Conservation (phyloP, 148 eudicot species). For the Spergularia marina region DNA sequence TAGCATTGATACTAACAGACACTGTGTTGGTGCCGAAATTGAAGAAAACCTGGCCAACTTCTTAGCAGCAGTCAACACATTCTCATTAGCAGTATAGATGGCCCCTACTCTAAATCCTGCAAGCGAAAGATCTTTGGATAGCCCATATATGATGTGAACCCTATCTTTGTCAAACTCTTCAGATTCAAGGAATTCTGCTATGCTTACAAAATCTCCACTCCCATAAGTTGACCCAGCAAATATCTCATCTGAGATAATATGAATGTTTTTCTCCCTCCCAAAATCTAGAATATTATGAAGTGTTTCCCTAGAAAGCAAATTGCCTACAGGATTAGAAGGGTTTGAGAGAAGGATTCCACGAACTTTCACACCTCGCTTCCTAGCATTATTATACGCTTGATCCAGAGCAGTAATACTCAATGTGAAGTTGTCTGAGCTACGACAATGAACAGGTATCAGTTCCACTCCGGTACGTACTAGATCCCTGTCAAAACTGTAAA, state of each 20-base stretch:
- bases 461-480: slow-evolving; percentile 78
- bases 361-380: slow-evolving; percentile 70
- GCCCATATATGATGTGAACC: slow-evolving; percentile 76
- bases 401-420: slow-evolving; percentile 65
- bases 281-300: slow-evolving; percentile 57
- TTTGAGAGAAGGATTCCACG: slow-evolving; percentile 68
- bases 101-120: slow-evolving; percentile 74
- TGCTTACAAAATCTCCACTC: slow-evolving; percentile 62
- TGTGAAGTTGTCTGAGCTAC: slow-evolving; percentile 68
- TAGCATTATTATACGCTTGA: slow-evolving; percentile 69
- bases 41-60: slow-evolving; percentile 71
- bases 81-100: slow-evolving; percentile 61
- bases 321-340: slow-evolving; percentile 86
- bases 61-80: slow-evolving; percentile 63
- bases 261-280: slow-evolving; percentile 81
- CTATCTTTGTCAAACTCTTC: slow-evolving; percentile 65
- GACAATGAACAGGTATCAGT: slow-evolving; percentile 71
- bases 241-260: slow-evolving; percentile 75
- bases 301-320: slow-evolving; percentile 45
- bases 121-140: slow-evolving; percentile 69
- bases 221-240: slow-evolving; percentile 72
- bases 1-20: slow-evolving; percentile 62
- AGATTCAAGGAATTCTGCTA: slow-evolving; percentile 63
- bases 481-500: slow-evolving; percentile 84
- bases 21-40: slow-evolving; percentile 78